Base-by-base conservation (phyloP, 371 early-diverging fungal genomes). In the Apophysomyces sp. region DNA sequence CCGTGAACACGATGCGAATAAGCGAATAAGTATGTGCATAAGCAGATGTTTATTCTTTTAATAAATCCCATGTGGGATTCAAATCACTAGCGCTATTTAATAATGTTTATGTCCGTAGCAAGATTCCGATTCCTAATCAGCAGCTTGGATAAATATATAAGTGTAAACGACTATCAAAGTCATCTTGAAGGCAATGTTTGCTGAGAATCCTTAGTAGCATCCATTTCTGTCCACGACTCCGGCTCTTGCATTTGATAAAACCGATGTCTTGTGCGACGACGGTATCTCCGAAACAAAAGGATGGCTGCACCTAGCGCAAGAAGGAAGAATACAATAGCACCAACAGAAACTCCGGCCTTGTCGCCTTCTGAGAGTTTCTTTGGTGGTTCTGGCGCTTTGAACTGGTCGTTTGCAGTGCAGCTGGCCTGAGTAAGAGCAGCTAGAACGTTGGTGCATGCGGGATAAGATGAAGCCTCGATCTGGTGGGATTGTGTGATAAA, bases 271-370 rank as follows among this genome's bases (percentile, higher is more conserved):
- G 41, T 41, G 16, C 41, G 41, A 7, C 41, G 63, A 18, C 57
- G 60, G 16, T 64, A 41, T 15, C 55, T 27, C n/a, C 68, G 63
- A 31, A 52, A 68, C 15, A 68, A 26, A 28, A 58, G 60, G 54
- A 60, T 57, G 15, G 55, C 66, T 21, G 55, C 49, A 1, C 64
- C 57, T 8, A 57, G 63, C 4, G 67, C 51, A 44, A 52, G 65
- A n/a, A 62, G 61, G 36, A 69, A 72, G 55, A 61, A 68, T 16
- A 65, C 68, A 27, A 75, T 51, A 0, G 73, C 75, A 39, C 77
- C 80, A 11, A 80, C 57, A 31, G 75, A 73, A n/a, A 80, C 60
- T 37, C 77, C 77, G 8, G 70, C 74, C 63, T 72, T 77, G 44
- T 63, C 73, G 21, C 80, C 77, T 24, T 63, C 60, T 0, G 66